Base-by-base conservation (phyloP, 306 rosid genomes). In the Pyrus betulifolia region DNA sequence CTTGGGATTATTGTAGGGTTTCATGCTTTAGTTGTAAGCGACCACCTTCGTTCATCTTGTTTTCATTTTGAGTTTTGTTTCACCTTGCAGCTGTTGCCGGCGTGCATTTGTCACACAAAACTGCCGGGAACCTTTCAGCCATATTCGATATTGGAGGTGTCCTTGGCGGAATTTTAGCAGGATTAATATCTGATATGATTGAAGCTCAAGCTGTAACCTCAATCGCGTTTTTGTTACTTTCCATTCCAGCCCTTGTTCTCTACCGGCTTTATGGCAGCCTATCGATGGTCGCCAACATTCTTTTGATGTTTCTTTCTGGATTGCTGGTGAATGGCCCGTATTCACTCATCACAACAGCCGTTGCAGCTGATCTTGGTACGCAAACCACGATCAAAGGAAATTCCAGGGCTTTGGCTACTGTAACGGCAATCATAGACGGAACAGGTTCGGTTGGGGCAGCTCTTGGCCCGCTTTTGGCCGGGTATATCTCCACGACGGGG, bases 371-470 rank as follows among this genome's bases (percentile, higher is more conserved):
- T 86, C 96, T 91, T n/a, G 96, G 97, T 52, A 89, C 91, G 0
- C 96, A 93, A 74, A 80, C 76, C 78, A 7, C 22, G 69, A 79
- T 84, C 45, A 74, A 71, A 71, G 88, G 92, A 60, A 85, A 74
- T 76, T 82, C 98, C 38, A 84, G 97, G 0, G 97, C 97, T 9
- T 78, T 93, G 71, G 98, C 98, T 18, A 93, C 98, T 8, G 97
- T 93, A 35, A 91, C 91, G 21, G 97, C 98, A 25, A 93, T 93
- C 69, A 93, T 93, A 70, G 98, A 93, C 77, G 98, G 98, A 27
- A 93, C 98, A 33, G 98, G 98, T 46, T 93, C 95, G 15, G 87
- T 87, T 74, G 98, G 97, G 71, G 96, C 96, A 70, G 97, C 98
- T 28, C 80, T 93, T 31, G 98, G 98, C 25, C 98, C 98, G 27